Base-by-base conservation (phyloP, 1,284 basidiomycete genomes). In the Xerocomus nothofagi region DNA sequence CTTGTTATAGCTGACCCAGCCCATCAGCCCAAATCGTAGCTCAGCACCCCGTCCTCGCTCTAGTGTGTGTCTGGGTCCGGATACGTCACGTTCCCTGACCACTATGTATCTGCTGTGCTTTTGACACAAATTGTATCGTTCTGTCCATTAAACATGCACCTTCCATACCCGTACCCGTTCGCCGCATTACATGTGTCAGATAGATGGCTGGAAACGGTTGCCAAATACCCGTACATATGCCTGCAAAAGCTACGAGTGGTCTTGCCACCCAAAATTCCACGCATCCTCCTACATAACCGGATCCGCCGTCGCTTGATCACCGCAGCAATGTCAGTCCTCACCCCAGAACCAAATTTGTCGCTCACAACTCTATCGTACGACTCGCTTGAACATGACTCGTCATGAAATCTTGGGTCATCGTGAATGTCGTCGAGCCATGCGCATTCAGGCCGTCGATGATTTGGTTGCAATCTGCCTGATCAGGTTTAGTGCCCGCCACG, bases 391-490 rank as follows among this genome's bases (percentile, higher is more conserved):
- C 36, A 49, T 40, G 46, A 17, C 23, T 56, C 18, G 32, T n/a
- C 7, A 46, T 37, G 17, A 38, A 53, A 31, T 47, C 53, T 10
- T 49, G 27, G 6, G 10, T 23, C 36, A 50, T 14, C 4, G 24
- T 17, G 26, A 55, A 41, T 24, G 33, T 39, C 6, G 30, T 29
- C 15, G 36, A 31, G 24, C 27, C n/a, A 20, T 44, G 32, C 21
- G 32, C 38, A 14, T 41, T 32, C 15, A 54, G 5, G 14, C 39
- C 39, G 21, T 55, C 32, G 4, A 53, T 53, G 10, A 46, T 52
- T 23, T 46, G 36, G 20, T 46, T 32, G 14, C 40, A 53, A 29
- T 53, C 54, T 15, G 5, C 49, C 39, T 53, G 40, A 53, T 56
- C 46, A 4, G 41, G 40, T 7, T 46, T 53, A 14, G 38, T 27